phyloP scores from a whole-genome alignment of 2,329 filamentous ascomycete genomes.

The Fusarium euwallaceae region DNA sequence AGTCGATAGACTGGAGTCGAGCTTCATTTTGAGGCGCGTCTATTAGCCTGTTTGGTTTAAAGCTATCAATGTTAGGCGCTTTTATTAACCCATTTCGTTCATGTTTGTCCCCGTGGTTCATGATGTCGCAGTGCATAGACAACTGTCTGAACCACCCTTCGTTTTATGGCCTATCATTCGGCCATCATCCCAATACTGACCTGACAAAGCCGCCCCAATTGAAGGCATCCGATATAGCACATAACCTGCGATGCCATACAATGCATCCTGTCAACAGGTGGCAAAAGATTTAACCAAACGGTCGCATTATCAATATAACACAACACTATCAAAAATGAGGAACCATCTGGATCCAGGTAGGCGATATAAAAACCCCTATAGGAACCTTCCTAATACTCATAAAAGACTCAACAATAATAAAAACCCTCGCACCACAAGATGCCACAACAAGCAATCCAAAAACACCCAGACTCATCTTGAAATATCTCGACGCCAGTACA shows the following conservation, averaged over 20 bases:
- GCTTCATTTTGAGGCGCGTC: not conserved
- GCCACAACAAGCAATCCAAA: not conserved
- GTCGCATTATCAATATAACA: not conserved
- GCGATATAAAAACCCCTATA: conserved; percentile 8
- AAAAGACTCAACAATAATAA: conserved; percentile 4
- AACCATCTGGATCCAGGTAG: conserved; percentile 11
- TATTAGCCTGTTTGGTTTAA: not conserved
- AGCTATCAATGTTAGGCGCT: not conserved
- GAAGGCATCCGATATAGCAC: not conserved
- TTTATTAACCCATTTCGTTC: not conserved
- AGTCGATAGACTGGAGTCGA: not conserved
- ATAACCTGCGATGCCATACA: no score
- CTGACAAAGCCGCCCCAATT: not conserved
- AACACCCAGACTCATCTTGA: not conserved
- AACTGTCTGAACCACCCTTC: not conserved
- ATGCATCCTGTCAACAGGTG: not conserved
- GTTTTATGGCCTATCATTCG: rapidly evolving
- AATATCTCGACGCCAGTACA: not conserved
- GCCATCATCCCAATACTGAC: no score
- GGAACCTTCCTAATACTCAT: conserved; percentile 8
- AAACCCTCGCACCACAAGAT: not conserved
- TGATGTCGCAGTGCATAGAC: not conserved
- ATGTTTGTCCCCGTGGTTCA: not conserved
- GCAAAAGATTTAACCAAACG: not conserved
- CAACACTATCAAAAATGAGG: conserved; percentile 4